Percentiles rank a stretch among this genome's conserved stretches.
phyloP scores from a whole-genome alignment of 225 moss, liverwort and hornwort species.

The Pleurozium schreberi region DNA sequence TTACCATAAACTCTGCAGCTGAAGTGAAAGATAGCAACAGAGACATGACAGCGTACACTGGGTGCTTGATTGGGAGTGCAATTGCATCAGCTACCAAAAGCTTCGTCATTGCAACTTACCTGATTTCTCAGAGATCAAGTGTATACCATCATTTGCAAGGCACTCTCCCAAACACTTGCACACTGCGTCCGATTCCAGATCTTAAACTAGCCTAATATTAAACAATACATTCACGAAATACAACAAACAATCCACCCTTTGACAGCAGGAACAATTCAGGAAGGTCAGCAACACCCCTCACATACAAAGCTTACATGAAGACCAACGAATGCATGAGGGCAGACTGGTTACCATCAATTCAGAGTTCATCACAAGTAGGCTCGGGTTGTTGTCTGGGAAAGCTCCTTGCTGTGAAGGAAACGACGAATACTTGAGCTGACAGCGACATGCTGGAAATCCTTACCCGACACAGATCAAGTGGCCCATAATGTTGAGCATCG shows the following conservation, averaged over 20 bases:
- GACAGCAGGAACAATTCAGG: neutral
- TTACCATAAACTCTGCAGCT: neutral
- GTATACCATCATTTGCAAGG: slow-evolving; percentile 55
- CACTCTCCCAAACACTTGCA: slow-evolving; percentile 11
- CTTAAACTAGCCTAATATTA: neutral
- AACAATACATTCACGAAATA: neutral
- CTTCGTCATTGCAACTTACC: slow-evolving; percentile 57
- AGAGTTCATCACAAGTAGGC: neutral
- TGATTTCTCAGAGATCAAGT: slow-evolving; percentile 72
- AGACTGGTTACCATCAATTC: neutral
- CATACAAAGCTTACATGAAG: neutral
- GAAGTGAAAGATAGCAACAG: neutral
- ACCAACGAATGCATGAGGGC: neutral
- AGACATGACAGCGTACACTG: neutral
- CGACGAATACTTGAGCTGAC: neutral
- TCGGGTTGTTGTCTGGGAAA: neutral
- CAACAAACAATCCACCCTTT: neutral
- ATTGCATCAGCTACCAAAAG: slow-evolving; percentile 54
- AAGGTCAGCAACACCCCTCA: neutral
- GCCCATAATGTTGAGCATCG: neutral
- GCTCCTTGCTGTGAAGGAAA: neutral
- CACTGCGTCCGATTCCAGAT: neutral
- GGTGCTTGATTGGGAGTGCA: slow-evolving; percentile 4
- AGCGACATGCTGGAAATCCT: neutral
- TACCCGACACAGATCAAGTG: neutral